Conservation (phyloP, 2,329 filamentous ascomycete genomes). For the Colletotrichum sp. region DNA sequence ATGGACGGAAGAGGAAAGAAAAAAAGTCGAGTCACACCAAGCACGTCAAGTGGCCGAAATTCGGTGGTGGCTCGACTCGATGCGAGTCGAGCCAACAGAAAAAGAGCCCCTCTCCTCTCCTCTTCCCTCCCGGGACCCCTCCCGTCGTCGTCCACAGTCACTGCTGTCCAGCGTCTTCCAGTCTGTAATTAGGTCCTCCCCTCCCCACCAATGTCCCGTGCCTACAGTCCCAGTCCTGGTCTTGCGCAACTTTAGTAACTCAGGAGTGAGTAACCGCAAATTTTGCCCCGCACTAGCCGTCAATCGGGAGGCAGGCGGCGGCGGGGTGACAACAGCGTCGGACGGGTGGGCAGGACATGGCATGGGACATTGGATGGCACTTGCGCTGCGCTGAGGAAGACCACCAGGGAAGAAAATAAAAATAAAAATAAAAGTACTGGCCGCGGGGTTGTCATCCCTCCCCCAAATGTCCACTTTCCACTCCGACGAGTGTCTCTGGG, state of each 20-base stretch:
- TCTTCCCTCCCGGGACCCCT: not conserved
- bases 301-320: not conserved
- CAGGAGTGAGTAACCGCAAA: not conserved
- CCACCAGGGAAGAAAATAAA: not conserved
- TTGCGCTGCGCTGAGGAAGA: not conserved
- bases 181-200: not conserved
- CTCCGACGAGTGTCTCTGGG: not conserved
- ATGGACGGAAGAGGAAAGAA: not conserved
- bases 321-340: not conserved
- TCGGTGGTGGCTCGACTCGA: not conserved
- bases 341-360: not conserved
- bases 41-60: conserved; percentile 17
- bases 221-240: not conserved
- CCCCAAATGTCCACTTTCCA: not conserved
- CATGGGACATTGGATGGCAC: not conserved
- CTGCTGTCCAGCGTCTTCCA: not conserved
- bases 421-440: not conserved
- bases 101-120: not conserved
- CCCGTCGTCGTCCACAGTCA: not conserved
- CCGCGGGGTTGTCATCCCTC: conserved; percentile 1
- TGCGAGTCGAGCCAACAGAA: not conserved
- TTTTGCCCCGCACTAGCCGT: not conserved
- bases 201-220: not conserved
- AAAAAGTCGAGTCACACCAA: conserved; percentile 16
- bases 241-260: not conserved